Evolutionary conservation across 1,284 basidiomycete species (phyloP).

Genomic region (Leucoagaricus sp.): DNA sequence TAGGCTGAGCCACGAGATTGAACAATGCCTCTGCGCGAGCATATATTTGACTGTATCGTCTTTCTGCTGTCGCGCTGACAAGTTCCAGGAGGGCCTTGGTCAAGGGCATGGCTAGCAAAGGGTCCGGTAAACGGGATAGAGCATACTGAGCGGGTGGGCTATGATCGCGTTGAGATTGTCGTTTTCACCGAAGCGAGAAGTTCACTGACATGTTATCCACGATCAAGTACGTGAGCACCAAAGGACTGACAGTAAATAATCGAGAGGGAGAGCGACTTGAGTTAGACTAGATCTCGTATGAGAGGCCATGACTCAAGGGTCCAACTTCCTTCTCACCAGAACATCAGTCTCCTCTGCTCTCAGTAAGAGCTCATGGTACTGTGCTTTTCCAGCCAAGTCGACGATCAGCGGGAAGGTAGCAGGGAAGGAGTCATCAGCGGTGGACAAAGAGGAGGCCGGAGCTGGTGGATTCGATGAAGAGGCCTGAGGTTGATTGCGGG

Average conservation of each 20-base stretch:
- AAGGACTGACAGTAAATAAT: constrained; percentile 52
- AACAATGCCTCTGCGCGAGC: constrained; percentile 45
- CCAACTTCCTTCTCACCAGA: constrained; percentile 38
- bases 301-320: background rate
- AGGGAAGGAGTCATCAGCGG: constrained; percentile 37
- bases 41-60: constrained; percentile 58
- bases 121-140: constrained; percentile 52
- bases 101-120: constrained; percentile 44
- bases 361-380: constrained; percentile 45
- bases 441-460: constrained; percentile 11
- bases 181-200: background rate
- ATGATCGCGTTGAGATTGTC: constrained; percentile 8
- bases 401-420: constrained; percentile 43
- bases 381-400: constrained; percentile 43
- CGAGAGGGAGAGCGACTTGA: constrained; percentile 43
- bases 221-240: constrained; percentile 64
- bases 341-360: constrained; percentile 55
- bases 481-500: constrained; percentile 24
- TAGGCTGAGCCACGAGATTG: constrained; percentile 40
- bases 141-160: constrained; percentile 62
- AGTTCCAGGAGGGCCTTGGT: constrained; percentile 46
- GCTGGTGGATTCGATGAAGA: constrained; percentile 3
- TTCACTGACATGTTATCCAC: constrained; percentile 55
- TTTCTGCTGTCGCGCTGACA: constrained; percentile 49
- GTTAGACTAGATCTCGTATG: constrained; percentile 31